Percentiles rank a stretch among this genome's conserved stretches.
These are phyloP conservation scores for Cytospora leucostoma DNA, from an alignment of 2,329 filamentous ascomycete species.

Conservation along the genomic window DNA sequence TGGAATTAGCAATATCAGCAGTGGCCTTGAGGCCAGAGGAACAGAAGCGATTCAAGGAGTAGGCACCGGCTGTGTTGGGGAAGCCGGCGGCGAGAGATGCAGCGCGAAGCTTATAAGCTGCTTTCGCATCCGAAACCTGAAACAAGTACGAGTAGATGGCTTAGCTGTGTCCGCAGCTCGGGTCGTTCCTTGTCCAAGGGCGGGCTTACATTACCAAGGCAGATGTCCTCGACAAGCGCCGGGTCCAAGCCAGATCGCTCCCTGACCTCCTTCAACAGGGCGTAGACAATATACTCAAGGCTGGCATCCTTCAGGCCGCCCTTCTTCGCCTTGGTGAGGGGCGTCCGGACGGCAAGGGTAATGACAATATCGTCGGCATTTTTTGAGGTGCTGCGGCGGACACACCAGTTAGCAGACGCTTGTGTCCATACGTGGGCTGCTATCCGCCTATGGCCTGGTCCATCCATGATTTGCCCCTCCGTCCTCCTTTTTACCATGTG, in stretches of 20 bases:
- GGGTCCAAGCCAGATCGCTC: constrained; percentile 77
- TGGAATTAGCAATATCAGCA: constrained; percentile 91
- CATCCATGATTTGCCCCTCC: no score
- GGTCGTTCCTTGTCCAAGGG: background rate
- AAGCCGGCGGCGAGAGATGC: constrained; percentile 89
- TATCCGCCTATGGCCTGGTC: no score
- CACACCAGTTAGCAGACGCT: constrained; percentile 30
- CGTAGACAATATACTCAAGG: constrained; percentile 83
- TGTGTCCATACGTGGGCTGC: background rate
- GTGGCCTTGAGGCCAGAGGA: constrained; percentile 94
- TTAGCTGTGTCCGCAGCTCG: background rate
- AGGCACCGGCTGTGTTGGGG: constrained; percentile 83
- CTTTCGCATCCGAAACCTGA: constrained; percentile 79
- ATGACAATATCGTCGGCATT: constrained; percentile 97
- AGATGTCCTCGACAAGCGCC: constrained; percentile 82
- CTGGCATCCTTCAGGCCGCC: constrained; percentile 93
- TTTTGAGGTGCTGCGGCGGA: constrained; percentile 70
- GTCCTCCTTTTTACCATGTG: no score
- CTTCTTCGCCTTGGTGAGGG: constrained; percentile 84
- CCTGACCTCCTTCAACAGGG: constrained; percentile 75
- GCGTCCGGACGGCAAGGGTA: constrained; percentile 86
- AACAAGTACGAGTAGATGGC: background rate
- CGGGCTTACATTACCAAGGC: constrained; percentile 75
- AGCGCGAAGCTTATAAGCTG: constrained; percentile 87
- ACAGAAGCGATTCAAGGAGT: constrained; percentile 92